Evolutionary conservation across 352 stramenopile genomes (phyloP).

Genomic region (Blastocystis sp.): DNA sequence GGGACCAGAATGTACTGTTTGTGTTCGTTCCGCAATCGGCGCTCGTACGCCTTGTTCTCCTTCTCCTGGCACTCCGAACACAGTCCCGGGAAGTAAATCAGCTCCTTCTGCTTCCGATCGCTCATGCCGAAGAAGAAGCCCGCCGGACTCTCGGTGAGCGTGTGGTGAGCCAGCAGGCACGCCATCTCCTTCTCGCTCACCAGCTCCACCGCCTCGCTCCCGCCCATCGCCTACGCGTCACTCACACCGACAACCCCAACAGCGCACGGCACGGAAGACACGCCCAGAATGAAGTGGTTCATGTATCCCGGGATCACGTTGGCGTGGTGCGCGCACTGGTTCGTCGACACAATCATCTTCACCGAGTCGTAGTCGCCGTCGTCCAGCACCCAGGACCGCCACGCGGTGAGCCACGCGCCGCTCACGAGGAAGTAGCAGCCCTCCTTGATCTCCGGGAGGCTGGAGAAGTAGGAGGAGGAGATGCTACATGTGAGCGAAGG

Average conservation of each 20-base stretch:
- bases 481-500: neutral
- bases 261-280: conserved; percentile 15
- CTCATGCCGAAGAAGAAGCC: conserved; percentile 11
- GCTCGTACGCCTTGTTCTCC: conserved; percentile 37
- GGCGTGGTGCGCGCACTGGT: neutral
- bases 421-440: conserved; percentile 48
- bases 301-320: conserved; percentile 35
- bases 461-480: conserved; percentile 21
- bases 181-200: conserved; percentile 47
- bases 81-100: conserved; percentile 11
- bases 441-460: neutral
- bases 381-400: neutral
- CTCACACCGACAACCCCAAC: neutral
- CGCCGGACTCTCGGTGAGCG: too few species aligned
- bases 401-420: neutral
- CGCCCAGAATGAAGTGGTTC: conserved; percentile 50
- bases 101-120: neutral
- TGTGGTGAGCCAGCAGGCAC: neutral
- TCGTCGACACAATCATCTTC: neutral
- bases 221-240: conserved; percentile 6
- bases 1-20: conserved; percentile 8
- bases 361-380: neutral
- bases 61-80: conserved; percentile 28
- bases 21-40: neutral
- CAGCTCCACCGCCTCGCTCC: neutral